phyloP scores from a whole-genome alignment of 106 monocot species.

The Alisma plantagoaquatica region DNA sequence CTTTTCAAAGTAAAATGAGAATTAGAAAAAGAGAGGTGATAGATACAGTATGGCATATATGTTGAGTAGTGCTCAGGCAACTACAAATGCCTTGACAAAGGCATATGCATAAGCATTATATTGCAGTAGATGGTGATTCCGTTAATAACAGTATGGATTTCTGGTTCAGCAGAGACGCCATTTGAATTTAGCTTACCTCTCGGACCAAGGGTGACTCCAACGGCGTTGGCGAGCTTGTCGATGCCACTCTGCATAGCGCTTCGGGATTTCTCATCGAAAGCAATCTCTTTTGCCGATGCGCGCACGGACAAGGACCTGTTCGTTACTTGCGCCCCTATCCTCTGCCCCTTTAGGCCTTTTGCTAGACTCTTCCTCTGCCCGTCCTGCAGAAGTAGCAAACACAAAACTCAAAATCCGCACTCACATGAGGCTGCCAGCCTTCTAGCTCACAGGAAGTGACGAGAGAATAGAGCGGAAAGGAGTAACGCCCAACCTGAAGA shows the following conservation, averaged over 20 bases:
- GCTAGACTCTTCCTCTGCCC: conserved; percentile 13
- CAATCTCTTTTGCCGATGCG: conserved; percentile 73
- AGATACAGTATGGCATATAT: too few species aligned
- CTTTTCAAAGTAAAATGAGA: too few species aligned
- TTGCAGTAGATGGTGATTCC: too few species aligned
- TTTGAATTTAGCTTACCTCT: conserved; percentile 71
- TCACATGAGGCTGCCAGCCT: too few species aligned
- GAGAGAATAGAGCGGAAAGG: background rate
- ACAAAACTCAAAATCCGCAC: background rate
- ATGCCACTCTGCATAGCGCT: conserved; percentile 68
- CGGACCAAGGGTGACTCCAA: conserved; percentile 93
- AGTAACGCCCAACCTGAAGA: conserved; percentile 39
- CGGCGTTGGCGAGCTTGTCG: conserved; percentile 92
- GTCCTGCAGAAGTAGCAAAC: conserved; percentile 12
- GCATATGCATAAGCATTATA: too few species aligned
- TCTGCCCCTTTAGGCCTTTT: conserved; percentile 12
- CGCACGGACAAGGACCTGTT: conserved; percentile 32
- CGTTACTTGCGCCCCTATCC: conserved; percentile 7
- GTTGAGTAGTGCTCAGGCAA: too few species aligned
- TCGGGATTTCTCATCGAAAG: conserved; percentile 81
- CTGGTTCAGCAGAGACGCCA: too few species aligned
- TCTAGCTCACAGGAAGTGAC: background rate
- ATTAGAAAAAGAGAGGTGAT: too few species aligned
- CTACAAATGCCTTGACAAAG: too few species aligned
- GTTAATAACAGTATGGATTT: too few species aligned